Evolutionary conservation across 257 asterid species (phyloP).

Genomic region (Solanum pennellii): DNA sequence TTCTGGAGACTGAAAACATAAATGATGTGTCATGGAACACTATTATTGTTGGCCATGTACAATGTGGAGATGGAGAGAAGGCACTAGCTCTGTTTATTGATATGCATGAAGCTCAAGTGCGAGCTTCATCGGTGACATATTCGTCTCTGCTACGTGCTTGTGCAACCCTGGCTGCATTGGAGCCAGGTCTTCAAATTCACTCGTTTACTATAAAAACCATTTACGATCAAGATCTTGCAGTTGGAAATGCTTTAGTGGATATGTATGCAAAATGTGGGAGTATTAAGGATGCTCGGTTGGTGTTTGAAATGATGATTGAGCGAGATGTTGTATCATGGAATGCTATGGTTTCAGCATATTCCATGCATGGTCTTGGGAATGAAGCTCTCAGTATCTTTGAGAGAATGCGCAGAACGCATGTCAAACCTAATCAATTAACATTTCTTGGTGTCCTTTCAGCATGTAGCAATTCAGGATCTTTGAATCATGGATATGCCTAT

Average conservation of each 20-base stretch:
- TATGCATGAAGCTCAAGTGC: constrained; percentile 47
- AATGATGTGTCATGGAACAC: constrained; percentile 95
- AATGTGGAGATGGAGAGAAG: constrained; percentile 57
- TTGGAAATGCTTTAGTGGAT: constrained; percentile 79
- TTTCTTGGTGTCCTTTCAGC: constrained; percentile 90
- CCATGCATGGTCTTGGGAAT: constrained; percentile 77
- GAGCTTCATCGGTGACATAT: constrained; percentile 71
- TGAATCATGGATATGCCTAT: constrained; percentile 54
- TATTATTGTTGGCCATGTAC: constrained; percentile 69
- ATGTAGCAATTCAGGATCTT: constrained; percentile 81
- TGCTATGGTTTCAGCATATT: constrained; percentile 77
- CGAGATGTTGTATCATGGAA: constrained; percentile 78
- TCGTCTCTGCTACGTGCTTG: constrained; percentile 82
- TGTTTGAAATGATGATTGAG: constrained; percentile 43
- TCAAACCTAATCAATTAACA: constrained; percentile 57
- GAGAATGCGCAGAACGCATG: constrained; percentile 38
- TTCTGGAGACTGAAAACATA: constrained; percentile 31
- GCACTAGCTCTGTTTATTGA: constrained; percentile 45
- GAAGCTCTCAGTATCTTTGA: constrained; percentile 66
- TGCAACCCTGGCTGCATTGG: constrained; percentile 72
- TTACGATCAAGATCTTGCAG: constrained; percentile 50
- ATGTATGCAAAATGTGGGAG: constrained; percentile 91
- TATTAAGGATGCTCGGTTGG: constrained; percentile 55
- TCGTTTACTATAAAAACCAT: constrained; percentile 45
- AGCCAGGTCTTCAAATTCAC: constrained; percentile 74